These are phyloP conservation scores for Trichocladium antarcticum DNA, from an alignment of 495 filamentous ascomycete genomes.

Conservation along the genomic window DNA sequence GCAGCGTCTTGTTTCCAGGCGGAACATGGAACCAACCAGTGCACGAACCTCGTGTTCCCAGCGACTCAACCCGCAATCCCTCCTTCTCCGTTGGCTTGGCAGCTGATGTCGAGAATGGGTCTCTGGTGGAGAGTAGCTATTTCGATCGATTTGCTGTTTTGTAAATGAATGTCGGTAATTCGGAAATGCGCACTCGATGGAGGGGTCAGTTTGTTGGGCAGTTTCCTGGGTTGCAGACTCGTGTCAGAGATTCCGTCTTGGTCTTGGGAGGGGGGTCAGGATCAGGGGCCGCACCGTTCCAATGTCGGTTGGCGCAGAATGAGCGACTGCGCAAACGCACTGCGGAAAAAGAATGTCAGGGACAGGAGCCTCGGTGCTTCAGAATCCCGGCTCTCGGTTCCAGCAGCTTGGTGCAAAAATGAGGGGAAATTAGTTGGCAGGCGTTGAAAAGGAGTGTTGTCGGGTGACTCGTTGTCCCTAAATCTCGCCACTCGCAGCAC, in stretches of 20 bases:
- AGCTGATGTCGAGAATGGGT: not conserved
- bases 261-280: slow-evolving; percentile 14
- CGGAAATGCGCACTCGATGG: not conserved
- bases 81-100: not conserved
- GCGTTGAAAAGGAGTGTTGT: slow-evolving; percentile 15
- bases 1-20: not conserved
- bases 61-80: not conserved
- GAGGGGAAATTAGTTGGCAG: slow-evolving; percentile 1
- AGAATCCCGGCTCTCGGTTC: slow-evolving; percentile 2
- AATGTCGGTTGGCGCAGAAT: slow-evolving; percentile 20
- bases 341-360: slow-evolving; percentile 8
- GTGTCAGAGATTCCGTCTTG: slow-evolving; percentile 23
- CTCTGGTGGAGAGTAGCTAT: too few species aligned
- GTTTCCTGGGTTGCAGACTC: slow-evolving; percentile 2
- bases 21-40: not conserved
- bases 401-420: slow-evolving; percentile 3
- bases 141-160: too few species aligned
- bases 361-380: slow-evolving; percentile 6
- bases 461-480: not conserved
- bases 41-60: slow-evolving; percentile 11
- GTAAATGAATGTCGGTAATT: too few species aligned
- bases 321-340: slow-evolving; percentile 16
- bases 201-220: not conserved
- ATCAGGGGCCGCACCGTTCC: slow-evolving; percentile 24
- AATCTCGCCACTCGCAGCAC: not conserved